Evolutionary conservation across 345 rosid species (phyloP), one percentile per base, ranked within the genome.

Genomic region (Kernera saxatilis): DNA sequence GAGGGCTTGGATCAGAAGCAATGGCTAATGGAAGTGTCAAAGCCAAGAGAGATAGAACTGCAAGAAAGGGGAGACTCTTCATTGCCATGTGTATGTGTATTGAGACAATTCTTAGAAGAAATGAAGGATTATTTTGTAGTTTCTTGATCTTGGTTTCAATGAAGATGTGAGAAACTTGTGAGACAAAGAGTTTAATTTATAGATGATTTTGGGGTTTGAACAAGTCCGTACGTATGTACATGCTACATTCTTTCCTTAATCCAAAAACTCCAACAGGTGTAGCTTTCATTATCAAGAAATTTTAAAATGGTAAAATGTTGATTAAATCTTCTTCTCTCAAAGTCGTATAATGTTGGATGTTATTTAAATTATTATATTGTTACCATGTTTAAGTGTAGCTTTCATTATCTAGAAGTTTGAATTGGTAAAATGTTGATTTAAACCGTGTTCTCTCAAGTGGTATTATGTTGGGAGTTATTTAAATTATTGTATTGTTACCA

Each of bases 1-100:
- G 72, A 4, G 72, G 54, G 44, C 64, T 68, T 55, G 72, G 72
- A 32, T 68, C 72, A 13, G 73, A 69, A 32, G 57, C 73, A 33
- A 57, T 35, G 10, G 27, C 46, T 45, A 69, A n/a, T 15, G 27
- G 44, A 57, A 69, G 57, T 35, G 39, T 46, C n/a, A 69, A 57
- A 46, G 73, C 66, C 48, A 69, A 46, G 37, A 69, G n/a, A 46
- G 4, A 23, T 57, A 69, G 14, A 69, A 30, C 39, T 23, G 57
- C 56, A 57, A 69, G 26, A 25, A 17, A 15, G 27, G 46, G 17
- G 66, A 57, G 66, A 46, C 29, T 46, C 21, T 57, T 57, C 29
- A 69, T 69, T 17, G 39, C 2, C 18, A 15, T 45, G 40, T 22
- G 14, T 46, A 35, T 29, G 11, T 68, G 21, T 69, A 4, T 67